A percentile compares a stretch with the other conserved stretches of the same genome.
Evolutionary conservation across 352 stramenopile species (phyloP).

Genomic region (Globisporangium takayamanum): DNA sequence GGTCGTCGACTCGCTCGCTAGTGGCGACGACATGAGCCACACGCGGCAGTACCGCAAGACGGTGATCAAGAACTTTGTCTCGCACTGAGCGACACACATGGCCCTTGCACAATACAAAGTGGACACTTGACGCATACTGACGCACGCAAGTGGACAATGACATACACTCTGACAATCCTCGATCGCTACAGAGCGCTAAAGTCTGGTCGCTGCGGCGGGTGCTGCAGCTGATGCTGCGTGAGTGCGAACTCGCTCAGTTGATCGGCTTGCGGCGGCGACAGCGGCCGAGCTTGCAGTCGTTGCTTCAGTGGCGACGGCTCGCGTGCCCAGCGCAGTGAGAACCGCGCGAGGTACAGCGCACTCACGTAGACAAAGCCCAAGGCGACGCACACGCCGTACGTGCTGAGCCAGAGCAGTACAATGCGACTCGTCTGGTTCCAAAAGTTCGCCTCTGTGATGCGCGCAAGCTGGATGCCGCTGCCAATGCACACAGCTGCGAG

Average conservation of each 20-base stretch:
- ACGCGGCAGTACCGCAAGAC: conserved; percentile 66
- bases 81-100: conserved; percentile 29
- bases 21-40: conserved; percentile 55
- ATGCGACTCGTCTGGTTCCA: conserved; percentile 22
- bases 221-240: no score
- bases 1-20: conserved; percentile 56
- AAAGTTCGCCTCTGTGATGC: conserved; percentile 33
- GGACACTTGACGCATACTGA: no score
- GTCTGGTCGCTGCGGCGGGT: no score
- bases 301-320: conserved; percentile 1
- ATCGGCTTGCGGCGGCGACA: background rate
- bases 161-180: no score
- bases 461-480: conserved; percentile 26
- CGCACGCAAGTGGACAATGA: no score
- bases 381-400: conserved; percentile 33
- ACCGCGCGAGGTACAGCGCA: conserved; percentile 34
- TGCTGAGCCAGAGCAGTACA: conserved; percentile 38
- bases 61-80: conserved; percentile 69
- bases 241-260: no score
- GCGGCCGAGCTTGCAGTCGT: background rate
- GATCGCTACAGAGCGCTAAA: no score
- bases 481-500: conserved; percentile 27
- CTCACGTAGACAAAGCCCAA: conserved; percentile 42
- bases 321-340: conserved; percentile 36
- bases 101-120: background rate